Evolutionary conservation across 2,329 filamentous ascomycete species (phyloP).

Genomic region (Pleochaeta shiraiana): DNA sequence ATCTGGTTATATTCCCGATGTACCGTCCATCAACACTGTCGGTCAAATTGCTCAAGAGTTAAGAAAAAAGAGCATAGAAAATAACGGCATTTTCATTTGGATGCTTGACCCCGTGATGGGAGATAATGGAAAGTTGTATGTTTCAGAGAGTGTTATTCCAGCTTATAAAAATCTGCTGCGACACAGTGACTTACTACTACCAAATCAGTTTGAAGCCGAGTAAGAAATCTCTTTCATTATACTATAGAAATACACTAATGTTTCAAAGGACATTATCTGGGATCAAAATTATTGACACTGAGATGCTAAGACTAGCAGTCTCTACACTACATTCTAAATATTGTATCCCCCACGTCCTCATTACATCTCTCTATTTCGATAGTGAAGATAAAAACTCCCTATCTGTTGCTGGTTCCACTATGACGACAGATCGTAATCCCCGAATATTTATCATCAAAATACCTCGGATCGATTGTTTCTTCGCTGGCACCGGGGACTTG

Average conservation of each 20-base stretch:
- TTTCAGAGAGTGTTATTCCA: slow-evolving; percentile 75
- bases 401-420: slow-evolving; percentile 58
- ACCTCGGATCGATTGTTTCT: slow-evolving; percentile 77
- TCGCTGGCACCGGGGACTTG: slow-evolving; percentile 96
- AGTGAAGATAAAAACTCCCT: slow-evolving; percentile 29
- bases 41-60: slow-evolving; percentile 69
- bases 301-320: slow-evolving; percentile 51
- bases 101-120: slow-evolving; percentile 97
- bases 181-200: slow-evolving; percentile 76
- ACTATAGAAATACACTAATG: slow-evolving; percentile 6
- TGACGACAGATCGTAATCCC: slow-evolving; percentile 38
- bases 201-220: slow-evolving; percentile 97
- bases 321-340: slow-evolving; percentile 55
- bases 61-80: slow-evolving; percentile 37
- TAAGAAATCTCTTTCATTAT: slow-evolving; percentile 23
- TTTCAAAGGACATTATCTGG: slow-evolving; percentile 50
- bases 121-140: slow-evolving; percentile 80
- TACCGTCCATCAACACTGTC: slow-evolving; percentile 62
- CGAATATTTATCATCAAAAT: slow-evolving; percentile 81
- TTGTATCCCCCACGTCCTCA: slow-evolving; percentile 67
- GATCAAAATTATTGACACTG: slow-evolving; percentile 59
- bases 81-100: slow-evolving; percentile 72
- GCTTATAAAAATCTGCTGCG: slow-evolving; percentile 64
- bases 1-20: slow-evolving; percentile 83
- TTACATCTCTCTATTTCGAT: slow-evolving; percentile 56